Conservation (phyloP, 225 moss, liverwort and hornwort genomes). For the Rhytidiadelphus loreus region DNA sequence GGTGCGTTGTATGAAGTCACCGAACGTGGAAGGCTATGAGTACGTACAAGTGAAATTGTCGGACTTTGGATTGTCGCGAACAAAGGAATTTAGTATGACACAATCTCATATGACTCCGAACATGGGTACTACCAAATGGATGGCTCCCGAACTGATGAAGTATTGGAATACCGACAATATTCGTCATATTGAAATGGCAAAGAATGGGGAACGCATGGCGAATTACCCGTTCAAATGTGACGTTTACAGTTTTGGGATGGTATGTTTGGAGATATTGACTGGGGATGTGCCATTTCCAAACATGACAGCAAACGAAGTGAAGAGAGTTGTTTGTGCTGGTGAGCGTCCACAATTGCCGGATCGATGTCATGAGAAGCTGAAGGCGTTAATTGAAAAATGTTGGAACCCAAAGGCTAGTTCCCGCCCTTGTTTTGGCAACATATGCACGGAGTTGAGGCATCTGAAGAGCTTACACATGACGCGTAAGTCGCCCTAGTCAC, state of each 20-base stretch:
- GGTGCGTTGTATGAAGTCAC: background rate
- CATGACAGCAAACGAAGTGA: background rate
- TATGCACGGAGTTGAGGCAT: background rate
- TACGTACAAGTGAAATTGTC: background rate
- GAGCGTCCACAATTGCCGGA: background rate
- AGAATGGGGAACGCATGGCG: background rate
- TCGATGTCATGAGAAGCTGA: background rate
- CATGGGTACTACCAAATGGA: background rate
- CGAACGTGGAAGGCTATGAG: background rate
- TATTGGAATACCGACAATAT: too few relatives aligned
- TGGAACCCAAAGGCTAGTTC: background rate
- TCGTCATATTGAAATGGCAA: fast-evolving
- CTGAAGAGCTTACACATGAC: background rate
- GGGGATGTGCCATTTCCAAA: background rate
- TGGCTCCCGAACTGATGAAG: background rate
- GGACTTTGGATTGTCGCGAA: background rate
- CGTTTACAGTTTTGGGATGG: background rate
- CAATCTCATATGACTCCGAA: background rate
- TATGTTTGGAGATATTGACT: background rate
- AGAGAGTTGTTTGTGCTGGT: background rate
- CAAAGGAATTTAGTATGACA: background rate
- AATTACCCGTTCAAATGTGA: background rate
- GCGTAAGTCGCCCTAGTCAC: background rate
- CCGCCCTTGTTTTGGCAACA: background rate
- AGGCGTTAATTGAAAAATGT: background rate